phyloP scores from a whole-genome alignment of 2,329 filamentous ascomycete genomes.

The Lojkania enalia region DNA sequence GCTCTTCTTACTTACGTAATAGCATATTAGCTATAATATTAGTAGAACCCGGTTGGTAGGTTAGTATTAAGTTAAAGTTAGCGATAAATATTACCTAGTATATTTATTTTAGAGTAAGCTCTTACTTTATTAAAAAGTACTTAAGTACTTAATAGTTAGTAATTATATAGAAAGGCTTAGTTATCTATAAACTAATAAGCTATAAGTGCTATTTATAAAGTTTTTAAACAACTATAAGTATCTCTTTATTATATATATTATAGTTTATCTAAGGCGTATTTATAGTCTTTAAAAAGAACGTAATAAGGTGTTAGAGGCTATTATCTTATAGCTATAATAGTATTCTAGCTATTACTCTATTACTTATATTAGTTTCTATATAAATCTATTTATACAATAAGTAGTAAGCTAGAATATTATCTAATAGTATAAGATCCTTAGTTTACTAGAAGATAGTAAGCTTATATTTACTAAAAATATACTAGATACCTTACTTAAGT shows the following conservation, averaged over 20 bases:
- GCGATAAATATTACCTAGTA: background rate
- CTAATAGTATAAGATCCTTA: constrained; percentile 1
- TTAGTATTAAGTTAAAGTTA: constrained; percentile 4
- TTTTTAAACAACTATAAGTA: constrained; percentile 1
- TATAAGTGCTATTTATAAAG: constrained; percentile 4
- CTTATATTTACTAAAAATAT: constrained; percentile 10
- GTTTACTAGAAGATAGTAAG: background rate
- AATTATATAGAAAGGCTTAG: background rate
- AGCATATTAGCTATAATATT: background rate
- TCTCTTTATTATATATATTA: constrained; percentile 10
- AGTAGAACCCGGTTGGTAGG: constrained; percentile 1
- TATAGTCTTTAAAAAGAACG: constrained; percentile 6
- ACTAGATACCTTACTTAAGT: constrained; percentile 4
- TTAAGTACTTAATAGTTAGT: constrained; percentile 4
- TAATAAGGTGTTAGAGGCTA: background rate
- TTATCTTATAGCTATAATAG: background rate
- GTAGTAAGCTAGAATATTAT: constrained; percentile 1
- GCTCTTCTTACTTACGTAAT: background rate
- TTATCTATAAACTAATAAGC: background rate
- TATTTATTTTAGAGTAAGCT: constrained; percentile 2
- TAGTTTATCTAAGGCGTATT: background rate
- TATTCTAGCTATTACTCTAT: background rate
- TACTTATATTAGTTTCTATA: constrained; percentile 2
- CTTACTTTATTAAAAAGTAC: constrained; percentile 4
- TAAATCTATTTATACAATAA: constrained; percentile 12